These are phyloP conservation scores for Penicillium desertorum DNA, from an alignment of 495 filamentous ascomycete genomes.

Conservation along the genomic window DNA sequence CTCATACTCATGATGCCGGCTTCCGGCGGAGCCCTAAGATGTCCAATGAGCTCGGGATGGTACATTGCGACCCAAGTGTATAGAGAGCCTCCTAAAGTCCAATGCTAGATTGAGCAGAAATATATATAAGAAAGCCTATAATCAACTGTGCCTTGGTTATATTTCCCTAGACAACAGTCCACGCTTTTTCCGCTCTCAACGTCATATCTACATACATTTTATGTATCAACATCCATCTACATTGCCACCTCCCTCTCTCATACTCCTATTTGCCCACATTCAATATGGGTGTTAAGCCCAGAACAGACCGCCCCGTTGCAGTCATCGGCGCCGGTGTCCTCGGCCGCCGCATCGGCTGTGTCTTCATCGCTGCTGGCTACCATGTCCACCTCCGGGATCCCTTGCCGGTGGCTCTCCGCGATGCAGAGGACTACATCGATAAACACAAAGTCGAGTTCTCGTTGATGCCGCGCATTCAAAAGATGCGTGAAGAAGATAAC, in stretches of 20 bases:
- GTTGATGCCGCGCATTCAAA: constrained; percentile 28
- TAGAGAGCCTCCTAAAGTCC: background rate
- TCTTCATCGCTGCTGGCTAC: constrained; percentile 46
- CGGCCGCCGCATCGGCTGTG: constrained; percentile 45
- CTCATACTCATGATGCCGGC: background rate
- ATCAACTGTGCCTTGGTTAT: background rate
- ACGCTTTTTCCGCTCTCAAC: background rate
- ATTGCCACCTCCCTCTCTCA: background rate
- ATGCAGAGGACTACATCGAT: constrained; percentile 36
- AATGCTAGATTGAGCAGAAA: background rate
- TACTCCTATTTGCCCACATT: background rate
- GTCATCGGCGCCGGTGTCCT: constrained; percentile 51
- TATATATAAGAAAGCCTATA: background rate
- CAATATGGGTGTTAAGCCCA: constrained; percentile 4
- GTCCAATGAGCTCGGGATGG: background rate
- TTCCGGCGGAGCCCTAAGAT: constrained; percentile 1
- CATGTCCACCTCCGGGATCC: constrained; percentile 45
- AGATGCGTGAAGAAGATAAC: constrained; percentile 24
- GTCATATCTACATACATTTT: constrained; percentile 5
- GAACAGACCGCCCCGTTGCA: constrained; percentile 35
- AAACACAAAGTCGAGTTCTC: constrained; percentile 33
- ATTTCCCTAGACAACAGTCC: background rate
- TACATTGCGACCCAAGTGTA: background rate
- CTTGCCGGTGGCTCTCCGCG: constrained; percentile 24
- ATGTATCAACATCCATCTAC: background rate